Evolutionary conservation across 352 stramenopile species (phyloP).

Genomic region (Pythium sukuiense): DNA sequence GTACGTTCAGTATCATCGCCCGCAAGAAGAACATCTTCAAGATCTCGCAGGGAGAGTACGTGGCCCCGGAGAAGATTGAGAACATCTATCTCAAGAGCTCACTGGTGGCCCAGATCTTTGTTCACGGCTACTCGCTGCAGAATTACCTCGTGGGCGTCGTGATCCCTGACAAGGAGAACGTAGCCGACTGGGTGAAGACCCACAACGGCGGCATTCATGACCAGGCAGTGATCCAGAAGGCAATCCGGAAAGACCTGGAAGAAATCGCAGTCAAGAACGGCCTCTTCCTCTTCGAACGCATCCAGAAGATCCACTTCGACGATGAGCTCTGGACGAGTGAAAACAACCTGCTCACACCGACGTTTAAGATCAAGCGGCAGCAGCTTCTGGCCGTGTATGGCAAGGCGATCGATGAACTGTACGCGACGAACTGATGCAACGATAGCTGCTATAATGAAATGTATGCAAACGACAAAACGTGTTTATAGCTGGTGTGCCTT

Average conservation of each 20-base stretch:
- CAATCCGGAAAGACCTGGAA: slow-evolving; percentile 49
- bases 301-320: slow-evolving; percentile 90
- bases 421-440: slow-evolving; percentile 18
- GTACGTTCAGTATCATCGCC: slow-evolving; percentile 85
- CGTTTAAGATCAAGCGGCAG: slow-evolving; percentile 94
- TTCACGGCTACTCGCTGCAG: slow-evolving; percentile 94
- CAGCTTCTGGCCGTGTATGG: slow-evolving; percentile 60
- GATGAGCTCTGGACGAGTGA: slow-evolving; percentile 89
- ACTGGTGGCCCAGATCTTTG: slow-evolving; percentile 92
- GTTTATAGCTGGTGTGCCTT: not conserved
- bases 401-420: slow-evolving; percentile 63
- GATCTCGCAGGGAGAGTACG: slow-evolving; percentile 92
- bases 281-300: slow-evolving; percentile 93
- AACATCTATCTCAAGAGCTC: slow-evolving; percentile 88
- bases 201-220: slow-evolving; percentile 55
- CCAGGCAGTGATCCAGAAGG: slow-evolving; percentile 27
- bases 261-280: slow-evolving; percentile 44
- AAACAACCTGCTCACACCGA: slow-evolving; percentile 94
- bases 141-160: slow-evolving; percentile 91
- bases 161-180: slow-evolving; percentile 61
- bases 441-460: not conserved
- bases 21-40: slow-evolving; percentile 93
- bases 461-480: not conserved
- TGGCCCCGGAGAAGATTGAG: slow-evolving; percentile 95
- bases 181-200: slow-evolving; percentile 40